phyloP scores from a whole-genome alignment of 2,329 filamentous ascomycete species.

The Endothia cerciana region DNA sequence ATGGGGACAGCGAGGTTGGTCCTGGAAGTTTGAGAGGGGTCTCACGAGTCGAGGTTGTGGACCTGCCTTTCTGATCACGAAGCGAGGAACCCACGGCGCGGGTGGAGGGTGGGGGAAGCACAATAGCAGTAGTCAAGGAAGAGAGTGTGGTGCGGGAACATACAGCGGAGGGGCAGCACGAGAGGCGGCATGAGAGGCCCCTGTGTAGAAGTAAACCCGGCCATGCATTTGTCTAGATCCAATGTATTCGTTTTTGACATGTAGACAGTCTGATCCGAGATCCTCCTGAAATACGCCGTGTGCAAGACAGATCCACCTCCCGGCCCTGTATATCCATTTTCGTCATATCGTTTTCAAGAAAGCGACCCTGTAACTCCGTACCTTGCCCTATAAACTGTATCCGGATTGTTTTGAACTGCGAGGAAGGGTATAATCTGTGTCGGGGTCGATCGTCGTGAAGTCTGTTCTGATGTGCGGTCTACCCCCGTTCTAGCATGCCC shows the following conservation, averaged over 20 bases:
- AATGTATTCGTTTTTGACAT: background rate
- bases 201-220: background rate
- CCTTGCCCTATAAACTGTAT: background rate
- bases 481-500: slow-evolving; percentile 1
- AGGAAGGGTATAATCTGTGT: background rate
- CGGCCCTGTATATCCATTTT: no score
- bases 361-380: background rate
- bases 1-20: background rate
- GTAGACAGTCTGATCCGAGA: background rate
- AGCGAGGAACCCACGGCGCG: background rate
- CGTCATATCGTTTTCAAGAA: slow-evolving; percentile 10
- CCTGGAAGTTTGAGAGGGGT: background rate
- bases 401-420: slow-evolving; percentile 9
- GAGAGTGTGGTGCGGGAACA: background rate
- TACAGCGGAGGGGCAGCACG: background rate
- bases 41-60: slow-evolving; percentile 3
- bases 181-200: background rate
- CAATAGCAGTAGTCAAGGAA: background rate
- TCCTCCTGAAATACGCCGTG: slow-evolving; percentile 18
- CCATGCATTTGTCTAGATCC: slow-evolving; percentile 11
- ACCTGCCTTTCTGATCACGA: slow-evolving; percentile 5
- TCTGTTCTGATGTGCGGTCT: background rate
- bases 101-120: background rate
- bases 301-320: slow-evolving; percentile 6
- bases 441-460: background rate